Evolutionary conservation across 2,329 filamentous ascomycete species (phyloP).

Genomic region (Truncatella angustata): DNA sequence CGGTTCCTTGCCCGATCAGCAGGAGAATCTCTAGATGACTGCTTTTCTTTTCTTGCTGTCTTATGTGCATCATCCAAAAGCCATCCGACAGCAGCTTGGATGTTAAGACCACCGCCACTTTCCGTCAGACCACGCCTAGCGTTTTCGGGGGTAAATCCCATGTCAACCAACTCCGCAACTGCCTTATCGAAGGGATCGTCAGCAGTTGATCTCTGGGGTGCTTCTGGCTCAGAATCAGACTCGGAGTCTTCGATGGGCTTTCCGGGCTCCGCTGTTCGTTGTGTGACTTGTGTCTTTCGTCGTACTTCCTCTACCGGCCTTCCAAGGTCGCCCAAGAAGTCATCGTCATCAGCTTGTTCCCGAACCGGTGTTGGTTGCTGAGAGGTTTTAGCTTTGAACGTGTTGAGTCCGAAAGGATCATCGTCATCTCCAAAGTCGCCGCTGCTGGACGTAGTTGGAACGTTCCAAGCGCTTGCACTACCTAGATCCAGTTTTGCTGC

Average conservation of each 20-base stretch:
- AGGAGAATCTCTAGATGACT: slow-evolving; percentile 48
- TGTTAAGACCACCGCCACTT: slow-evolving; percentile 74
- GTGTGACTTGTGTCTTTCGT: slow-evolving; percentile 39
- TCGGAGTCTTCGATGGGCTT: slow-evolving; percentile 54
- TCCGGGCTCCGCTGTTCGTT: slow-evolving; percentile 48
- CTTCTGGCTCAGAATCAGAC: slow-evolving; percentile 39
- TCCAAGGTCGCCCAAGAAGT: slow-evolving; percentile 63
- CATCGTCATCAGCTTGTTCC: slow-evolving; percentile 53
- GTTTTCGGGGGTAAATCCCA: slow-evolving; percentile 87
- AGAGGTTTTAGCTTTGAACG: slow-evolving; percentile 49
- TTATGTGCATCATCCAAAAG: slow-evolving; percentile 88
- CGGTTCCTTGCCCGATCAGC: slow-evolving; percentile 38
- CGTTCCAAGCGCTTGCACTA: slow-evolving; percentile 53
- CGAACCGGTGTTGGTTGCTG: slow-evolving; percentile 15
- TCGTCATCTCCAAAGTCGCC: slow-evolving; percentile 65
- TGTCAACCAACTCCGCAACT: slow-evolving; percentile 86
- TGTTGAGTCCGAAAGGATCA: slow-evolving; percentile 80
- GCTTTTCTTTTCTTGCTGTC: slow-evolving; percentile 69
- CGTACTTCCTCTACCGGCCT: slow-evolving; percentile 65
- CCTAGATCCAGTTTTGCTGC: slow-evolving; percentile 48
- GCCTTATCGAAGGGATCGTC: slow-evolving; percentile 73
- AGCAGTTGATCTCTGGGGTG: slow-evolving; percentile 18
- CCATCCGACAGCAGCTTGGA: slow-evolving; percentile 86
- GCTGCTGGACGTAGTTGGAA: slow-evolving; percentile 27
- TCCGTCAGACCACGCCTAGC: slow-evolving; percentile 77